Evolutionary conservation across 2,329 filamentous ascomycete genomes (phyloP).

Genomic region (Curvularia verruculosa): DNA sequence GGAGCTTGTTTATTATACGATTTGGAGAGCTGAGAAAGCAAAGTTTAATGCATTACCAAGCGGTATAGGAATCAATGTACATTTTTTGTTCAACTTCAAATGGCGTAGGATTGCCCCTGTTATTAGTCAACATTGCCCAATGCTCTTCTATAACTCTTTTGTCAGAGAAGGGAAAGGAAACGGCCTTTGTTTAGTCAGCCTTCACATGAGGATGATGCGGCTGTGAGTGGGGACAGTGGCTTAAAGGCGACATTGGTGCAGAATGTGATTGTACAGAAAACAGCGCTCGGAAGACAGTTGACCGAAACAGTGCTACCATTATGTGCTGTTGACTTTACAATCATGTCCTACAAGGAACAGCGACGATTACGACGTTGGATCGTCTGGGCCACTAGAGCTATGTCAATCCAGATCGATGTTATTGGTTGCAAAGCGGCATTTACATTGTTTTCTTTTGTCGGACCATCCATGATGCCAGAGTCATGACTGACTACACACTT

Average conservation of each 20-base stretch:
- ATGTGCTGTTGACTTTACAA: not conserved
- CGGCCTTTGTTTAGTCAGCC: slow-evolving; percentile 12
- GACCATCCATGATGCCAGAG: not conserved
- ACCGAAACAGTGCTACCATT: too few species aligned
- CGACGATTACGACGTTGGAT: not conserved
- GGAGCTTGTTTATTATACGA: slow-evolving; percentile 87
- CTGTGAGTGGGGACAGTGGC: slow-evolving; percentile 1
- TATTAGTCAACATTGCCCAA: not conserved
- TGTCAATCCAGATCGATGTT: not conserved
- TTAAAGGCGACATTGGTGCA: not conserved
- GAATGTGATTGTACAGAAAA: too few species aligned
- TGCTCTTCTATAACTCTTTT: not conserved
- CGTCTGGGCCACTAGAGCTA: not conserved
- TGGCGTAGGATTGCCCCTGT: too few species aligned
- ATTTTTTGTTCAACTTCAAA: not conserved
- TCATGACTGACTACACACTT: not conserved
- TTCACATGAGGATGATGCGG: slow-evolving; percentile 4
- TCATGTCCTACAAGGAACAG: not conserved
- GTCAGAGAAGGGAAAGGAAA: not conserved
- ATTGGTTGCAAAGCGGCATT: not conserved
- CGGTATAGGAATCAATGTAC: not conserved
- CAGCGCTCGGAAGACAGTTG: too few species aligned
- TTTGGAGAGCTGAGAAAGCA: slow-evolving; percentile 54
- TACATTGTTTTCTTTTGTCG: not conserved
- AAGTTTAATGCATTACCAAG: not conserved